phyloP scores from a whole-genome alignment of 176 grass and related monocot species.

The Aegilops umbellulata region DNA sequence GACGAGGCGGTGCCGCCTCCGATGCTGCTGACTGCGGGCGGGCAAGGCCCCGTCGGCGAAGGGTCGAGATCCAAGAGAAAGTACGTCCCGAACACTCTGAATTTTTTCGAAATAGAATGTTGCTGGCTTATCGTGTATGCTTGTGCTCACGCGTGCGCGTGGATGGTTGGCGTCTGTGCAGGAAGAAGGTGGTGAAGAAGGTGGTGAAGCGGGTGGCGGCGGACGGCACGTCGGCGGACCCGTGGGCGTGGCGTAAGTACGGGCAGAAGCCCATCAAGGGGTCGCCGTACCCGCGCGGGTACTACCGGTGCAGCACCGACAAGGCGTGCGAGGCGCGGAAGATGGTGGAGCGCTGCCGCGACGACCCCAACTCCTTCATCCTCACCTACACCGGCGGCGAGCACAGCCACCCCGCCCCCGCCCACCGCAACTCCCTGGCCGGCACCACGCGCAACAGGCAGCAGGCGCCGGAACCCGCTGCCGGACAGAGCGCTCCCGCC shows the following conservation, averaged over 20 bases:
- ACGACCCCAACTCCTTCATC: conserved; percentile 46
- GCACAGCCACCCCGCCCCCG: conserved; percentile 62
- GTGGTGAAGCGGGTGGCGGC: conserved; percentile 50
- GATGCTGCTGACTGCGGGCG: background rate
- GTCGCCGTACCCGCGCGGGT: conserved; percentile 72
- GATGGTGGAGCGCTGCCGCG: conserved; percentile 73
- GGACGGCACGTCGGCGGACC: conserved; percentile 49
- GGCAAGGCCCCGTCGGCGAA: background rate
- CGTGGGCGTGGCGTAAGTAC: conserved; percentile 95
- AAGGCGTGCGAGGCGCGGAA: conserved; percentile 71
- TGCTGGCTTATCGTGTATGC: background rate
- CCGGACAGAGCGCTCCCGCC: background rate
- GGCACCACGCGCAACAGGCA: conserved; percentile 63
- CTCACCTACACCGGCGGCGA: conserved; percentile 81
- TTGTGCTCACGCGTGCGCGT: background rate
- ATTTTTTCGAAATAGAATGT: background rate
- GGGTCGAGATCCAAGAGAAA: conserved; percentile 51
- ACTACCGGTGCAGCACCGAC: conserved; percentile 78
- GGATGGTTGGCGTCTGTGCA: background rate
- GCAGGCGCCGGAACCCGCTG: background rate
- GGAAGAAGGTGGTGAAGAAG: conserved; percentile 66
- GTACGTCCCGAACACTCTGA: conserved; percentile 30
- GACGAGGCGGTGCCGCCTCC: background rate
- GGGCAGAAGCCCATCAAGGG: conserved; percentile 98
- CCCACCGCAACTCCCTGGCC: conserved; percentile 77